Base-by-base conservation (phyloP, 169 alveolate genomes). In the Cryptosporidium canis region DNA sequence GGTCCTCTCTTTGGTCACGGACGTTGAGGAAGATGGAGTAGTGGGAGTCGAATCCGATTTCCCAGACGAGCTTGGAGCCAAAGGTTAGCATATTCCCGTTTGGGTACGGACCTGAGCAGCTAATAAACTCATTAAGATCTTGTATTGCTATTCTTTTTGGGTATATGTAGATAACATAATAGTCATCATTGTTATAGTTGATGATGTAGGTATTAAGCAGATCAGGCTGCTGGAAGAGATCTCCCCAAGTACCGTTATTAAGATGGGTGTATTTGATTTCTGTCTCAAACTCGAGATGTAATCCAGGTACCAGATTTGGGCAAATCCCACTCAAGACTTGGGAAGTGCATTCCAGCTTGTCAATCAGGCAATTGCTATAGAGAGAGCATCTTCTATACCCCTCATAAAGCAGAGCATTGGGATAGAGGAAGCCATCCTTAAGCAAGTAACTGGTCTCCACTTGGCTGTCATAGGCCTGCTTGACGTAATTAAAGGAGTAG, bases 191-290 rank as follows among this genome's bases (percentile, higher is more conserved):
- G 24, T 41, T 41, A 18, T 35, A 31, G 24, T 44, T 70, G 11
- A 70, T 24, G 11, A 70, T 27, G 53, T 70, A 70, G 9, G 47
- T 35, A 70, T 70, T 70, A 35, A 70, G 31, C 6, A 70, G 45
- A n/a, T 55, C 84, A 24, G 24, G 9, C 12, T 35, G 41, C n/a
- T 35, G n/a, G 39, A 48, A 70, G 37, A 31, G 18, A 9, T 55
- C 66, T 27, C 84, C 48, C 84, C 84, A 70, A 0, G 84, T 70
- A 14, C 84, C 84, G 33, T 70, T 70, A 55, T 70, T 70, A 31
- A 70, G 63, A 45, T 48, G 6, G 3, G 84, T 70, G 3, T 18
- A 8, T 29, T 43, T 35, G 35, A 70, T 27, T n/a, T 24, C 64
- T 6, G 67, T 51, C 35, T 55, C 84, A 70, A 70, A 31, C 14